A percentile compares a stretch with the other conserved stretches of the same genome.
Evolutionary conservation across 306 rosid genomes (phyloP).

Genomic region (Medicago ruthenica): DNA sequence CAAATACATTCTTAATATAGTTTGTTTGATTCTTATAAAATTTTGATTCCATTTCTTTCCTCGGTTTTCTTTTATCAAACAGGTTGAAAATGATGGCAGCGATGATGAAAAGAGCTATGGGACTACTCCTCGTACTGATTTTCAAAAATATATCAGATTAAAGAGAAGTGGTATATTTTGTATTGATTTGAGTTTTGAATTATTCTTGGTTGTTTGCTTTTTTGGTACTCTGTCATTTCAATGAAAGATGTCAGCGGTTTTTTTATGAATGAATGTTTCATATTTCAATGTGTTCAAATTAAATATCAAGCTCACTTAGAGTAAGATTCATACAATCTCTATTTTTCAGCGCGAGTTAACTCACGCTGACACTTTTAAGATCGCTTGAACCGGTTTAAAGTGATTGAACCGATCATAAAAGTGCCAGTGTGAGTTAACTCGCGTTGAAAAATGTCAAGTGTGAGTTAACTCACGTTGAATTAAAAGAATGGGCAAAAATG

Average conservation of each 20-base stretch:
- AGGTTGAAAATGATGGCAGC: constrained; percentile 47
- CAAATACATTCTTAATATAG: neutral
- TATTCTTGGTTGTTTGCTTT: neutral
- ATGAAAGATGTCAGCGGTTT: neutral
- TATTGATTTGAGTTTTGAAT: constrained; percentile 17
- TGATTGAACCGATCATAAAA: too few species aligned
- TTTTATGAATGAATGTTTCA: neutral
- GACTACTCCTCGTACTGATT: constrained; percentile 45
- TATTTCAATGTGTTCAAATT: neutral
- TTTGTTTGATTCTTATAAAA: neutral
- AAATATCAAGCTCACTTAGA: neutral
- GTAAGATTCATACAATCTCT: too few species aligned
- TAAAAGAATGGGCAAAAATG: too few species aligned
- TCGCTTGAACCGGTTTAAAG: too few species aligned
- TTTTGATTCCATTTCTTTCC: constrained; percentile 15
- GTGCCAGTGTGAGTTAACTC: too few species aligned
- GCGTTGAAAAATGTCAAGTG: too few species aligned
- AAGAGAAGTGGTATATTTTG: constrained; percentile 47
- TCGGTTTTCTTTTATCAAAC: neutral
- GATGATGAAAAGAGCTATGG: constrained; percentile 47
- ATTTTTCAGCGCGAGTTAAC: too few species aligned
- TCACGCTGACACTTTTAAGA: too few species aligned
- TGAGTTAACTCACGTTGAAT: too few species aligned
- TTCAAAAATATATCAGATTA: constrained; percentile 53
- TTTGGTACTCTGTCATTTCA: neutral